Conservation (phyloP, 2,329 filamentous ascomycete genomes). For the Cladosporium cucumerinum region DNA sequence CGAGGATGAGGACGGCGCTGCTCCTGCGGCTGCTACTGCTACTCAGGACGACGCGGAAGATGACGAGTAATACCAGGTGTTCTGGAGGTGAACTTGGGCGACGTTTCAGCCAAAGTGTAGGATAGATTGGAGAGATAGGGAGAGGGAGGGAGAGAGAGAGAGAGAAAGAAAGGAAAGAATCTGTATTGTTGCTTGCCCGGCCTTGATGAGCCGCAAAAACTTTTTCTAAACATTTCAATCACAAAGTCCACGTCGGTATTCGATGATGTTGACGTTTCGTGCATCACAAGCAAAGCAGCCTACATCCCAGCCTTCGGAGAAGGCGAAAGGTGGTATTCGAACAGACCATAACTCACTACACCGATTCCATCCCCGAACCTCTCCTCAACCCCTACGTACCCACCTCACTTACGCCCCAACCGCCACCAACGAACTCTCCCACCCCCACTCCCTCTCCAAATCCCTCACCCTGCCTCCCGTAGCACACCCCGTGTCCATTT, state of each 20-base stretch:
- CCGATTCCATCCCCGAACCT: not conserved
- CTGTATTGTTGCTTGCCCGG: not conserved
- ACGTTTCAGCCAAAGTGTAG: not conserved
- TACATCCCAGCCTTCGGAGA: too few relatives aligned
- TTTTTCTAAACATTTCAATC: not conserved
- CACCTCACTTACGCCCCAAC: not conserved
- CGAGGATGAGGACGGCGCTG: conserved; percentile 27
- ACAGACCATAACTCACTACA: not conserved
- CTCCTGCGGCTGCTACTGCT: not conserved
- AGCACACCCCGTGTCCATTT: conserved; percentile 60
- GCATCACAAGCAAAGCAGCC: too few relatives aligned
- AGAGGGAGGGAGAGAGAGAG: not conserved
- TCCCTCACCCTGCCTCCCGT: conserved; percentile 58
- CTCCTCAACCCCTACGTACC: too few relatives aligned
- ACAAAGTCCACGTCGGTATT: too few relatives aligned
- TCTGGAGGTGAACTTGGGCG: not conserved
- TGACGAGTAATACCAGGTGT: not conserved
- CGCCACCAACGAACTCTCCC: conserved; percentile 15
- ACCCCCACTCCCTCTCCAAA: conserved; percentile 47
- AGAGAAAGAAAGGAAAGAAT: not conserved
- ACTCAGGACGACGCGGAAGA: conserved; percentile 7
- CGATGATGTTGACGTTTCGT: too few relatives aligned
- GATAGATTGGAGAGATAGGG: conserved; percentile 4
- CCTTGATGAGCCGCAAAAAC: not conserved
- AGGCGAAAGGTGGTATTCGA: not conserved